Evolutionary conservation across 495 filamentous ascomycete genomes (phyloP), one percentile per base, ranked within the genome.

Genomic region (Apiosordaria backusii): DNA sequence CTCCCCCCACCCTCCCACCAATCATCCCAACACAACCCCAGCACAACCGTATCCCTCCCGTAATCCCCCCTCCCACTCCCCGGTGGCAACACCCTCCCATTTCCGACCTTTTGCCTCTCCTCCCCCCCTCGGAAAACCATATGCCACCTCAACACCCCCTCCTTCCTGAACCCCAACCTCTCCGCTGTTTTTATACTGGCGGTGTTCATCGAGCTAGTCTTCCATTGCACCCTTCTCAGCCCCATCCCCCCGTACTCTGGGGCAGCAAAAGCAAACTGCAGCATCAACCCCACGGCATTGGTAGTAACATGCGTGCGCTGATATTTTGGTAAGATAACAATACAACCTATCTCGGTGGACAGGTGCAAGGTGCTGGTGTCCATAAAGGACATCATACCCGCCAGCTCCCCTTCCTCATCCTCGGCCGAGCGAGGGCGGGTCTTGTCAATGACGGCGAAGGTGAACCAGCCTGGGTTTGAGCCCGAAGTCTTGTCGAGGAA

Each of bases 11-110:
- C 1, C 35, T 45, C 35, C 35, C 35, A 45, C 35, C 35, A 45
- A 60, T 71, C 65, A 61, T 72, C 67, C 65, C 72, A 68, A 53
- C 66, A 71, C 13, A 74, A 9, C 61, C 70, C 40, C 57, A 67
- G 66, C 24, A 73, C 55, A 6, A 71, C 65, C 22, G 64, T 73
- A 54, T 74, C 71, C 57, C 71, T 69, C 26, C 71, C 70, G 2
- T 70, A 26, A 52, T 70, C 53, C 0, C 35, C 35, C 35, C 9
- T 15, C 35, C 4, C 4, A 29, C 27, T 29, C 3, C 9, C 13
- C 35, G 9, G 10, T 2, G 35, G 35, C 35, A 45, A 3, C 35
- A 3, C 35, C 35, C 9, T 45, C 35, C 35, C 35, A 45, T 45
- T 45, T 15, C 35, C 35, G 16, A 45, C 13, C 35, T 45, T 45